Evolutionary conservation across 1,284 basidiomycete species (phyloP), one percentile per base, ranked within the genome.

Genomic region (Melampsora occidentalis): DNA sequence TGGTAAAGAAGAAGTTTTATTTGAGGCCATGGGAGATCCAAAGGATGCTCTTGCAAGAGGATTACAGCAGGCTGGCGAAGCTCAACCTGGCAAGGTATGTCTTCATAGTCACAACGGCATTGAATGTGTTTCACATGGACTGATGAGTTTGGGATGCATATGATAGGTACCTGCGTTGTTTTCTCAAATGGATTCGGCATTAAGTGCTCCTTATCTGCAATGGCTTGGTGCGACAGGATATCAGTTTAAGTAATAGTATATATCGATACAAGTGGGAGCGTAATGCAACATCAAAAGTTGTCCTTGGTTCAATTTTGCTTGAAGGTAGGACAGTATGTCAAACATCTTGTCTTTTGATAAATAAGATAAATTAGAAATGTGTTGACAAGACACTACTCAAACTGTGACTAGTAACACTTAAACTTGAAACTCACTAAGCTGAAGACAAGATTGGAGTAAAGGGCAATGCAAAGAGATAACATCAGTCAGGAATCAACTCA

Each of bases 41-140:
- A 57, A 67, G 1, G 67, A 77, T 57, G 67, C 68, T 25, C 51
- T 77, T 51, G 75, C 75, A 39, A 39, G 62, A 22, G 75, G 75
- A 59, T 67, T 77, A 10, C 67, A 69, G 20, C 69, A 70, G 69
- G 68, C 61, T 65, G 75, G 75, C n/a, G 75, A 77, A 48, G 75
- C 68, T 28, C 75, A 77, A 70, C 75, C 75, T 22, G 75, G 75
- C 22, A 77, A 70, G 68, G 75, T 77, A 57, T 14, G 75, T 57
- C 51, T n/a, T 9, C 5, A 18, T 33, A 10, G 10, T 51, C 5
- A 28, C 33, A 10, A 31, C 14, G 20, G 33, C 0, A 28, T 18
- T 14, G 31, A 48, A 22, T 35, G 1, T 62, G 35, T 28, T 66
- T 42, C 1, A 18, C 31, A 22, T 42, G 12, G 2, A 7, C 20